Evolutionary conservation across 2,329 filamentous ascomycete genomes (phyloP).

Genomic region (Exophiala mesophila): DNA sequence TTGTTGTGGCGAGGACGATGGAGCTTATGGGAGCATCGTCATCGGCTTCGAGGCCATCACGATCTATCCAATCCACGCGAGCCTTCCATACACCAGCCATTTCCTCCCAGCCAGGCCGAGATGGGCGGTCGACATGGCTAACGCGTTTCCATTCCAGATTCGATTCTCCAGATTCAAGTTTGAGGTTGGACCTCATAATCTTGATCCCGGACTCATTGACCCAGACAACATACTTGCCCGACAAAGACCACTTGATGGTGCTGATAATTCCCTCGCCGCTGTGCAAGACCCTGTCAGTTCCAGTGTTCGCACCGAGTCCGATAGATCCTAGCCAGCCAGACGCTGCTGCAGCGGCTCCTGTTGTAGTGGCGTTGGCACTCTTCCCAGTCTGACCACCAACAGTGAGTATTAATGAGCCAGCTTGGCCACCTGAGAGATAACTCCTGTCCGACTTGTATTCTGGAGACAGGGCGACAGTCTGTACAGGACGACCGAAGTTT

Average conservation of each 20-base stretch:
- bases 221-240: constrained; percentile 90
- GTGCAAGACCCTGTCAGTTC: constrained; percentile 81
- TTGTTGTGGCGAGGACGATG: constrained; percentile 33
- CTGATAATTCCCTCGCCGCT: constrained; percentile 88
- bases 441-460: constrained; percentile 85
- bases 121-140: constrained; percentile 83
- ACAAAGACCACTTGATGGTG: constrained; percentile 89
- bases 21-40: constrained; percentile 44
- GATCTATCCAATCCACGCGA: constrained; percentile 87
- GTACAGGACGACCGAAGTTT: constrained; percentile 89
- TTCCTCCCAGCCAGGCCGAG: constrained; percentile 83
- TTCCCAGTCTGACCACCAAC: constrained; percentile 72
- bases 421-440: constrained; percentile 85
- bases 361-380: constrained; percentile 79
- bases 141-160: constrained; percentile 93
- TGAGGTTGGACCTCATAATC: constrained; percentile 86
- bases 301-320: constrained; percentile 70
- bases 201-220: constrained; percentile 96
- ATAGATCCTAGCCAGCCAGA: constrained; percentile 89
- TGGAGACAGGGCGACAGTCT: constrained; percentile 88
- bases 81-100: constrained; percentile 97
- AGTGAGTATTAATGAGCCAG: constrained; percentile 82
- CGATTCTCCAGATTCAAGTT: constrained; percentile 68
- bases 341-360: constrained; percentile 75
- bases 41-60: constrained; percentile 69